These are phyloP conservation scores for Gautieria morchelliformis DNA, from an alignment of 768 basidiomycete species.

Conservation along the genomic window DNA sequence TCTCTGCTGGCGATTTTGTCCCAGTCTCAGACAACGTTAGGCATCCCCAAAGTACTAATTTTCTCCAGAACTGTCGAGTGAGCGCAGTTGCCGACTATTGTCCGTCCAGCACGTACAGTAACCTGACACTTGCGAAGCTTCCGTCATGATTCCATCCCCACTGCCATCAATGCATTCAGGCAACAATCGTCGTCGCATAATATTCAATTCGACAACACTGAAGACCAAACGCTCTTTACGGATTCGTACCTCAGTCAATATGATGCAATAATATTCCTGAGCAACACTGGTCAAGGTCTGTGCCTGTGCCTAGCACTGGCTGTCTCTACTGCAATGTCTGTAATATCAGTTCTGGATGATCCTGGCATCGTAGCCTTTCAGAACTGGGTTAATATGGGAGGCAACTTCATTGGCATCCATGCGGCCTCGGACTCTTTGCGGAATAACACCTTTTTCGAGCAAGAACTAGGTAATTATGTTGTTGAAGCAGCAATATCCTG, in stretches of 20 bases:
- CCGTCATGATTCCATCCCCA: conserved; percentile 69
- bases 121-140: conserved; percentile 22
- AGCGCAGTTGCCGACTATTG: not conserved
- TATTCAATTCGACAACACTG: conserved; percentile 53
- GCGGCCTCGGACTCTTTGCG: conserved; percentile 52
- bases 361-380: conserved; percentile 52
- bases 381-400: conserved; percentile 55
- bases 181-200: conserved; percentile 35
- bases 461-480: conserved; percentile 39
- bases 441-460: conserved; percentile 46
- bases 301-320: not conserved
- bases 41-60: not conserved
- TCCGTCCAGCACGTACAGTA: not conserved
- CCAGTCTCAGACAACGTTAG: not conserved
- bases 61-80: conserved; percentile 2
- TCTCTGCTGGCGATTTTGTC: not conserved
- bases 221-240: conserved; percentile 49
- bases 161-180: conserved; percentile 49
- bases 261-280: conserved; percentile 61
- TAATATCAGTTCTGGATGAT: conserved; percentile 44
- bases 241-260: conserved; percentile 43
- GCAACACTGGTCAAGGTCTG: conserved; percentile 59
- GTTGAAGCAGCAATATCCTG: not conserved
- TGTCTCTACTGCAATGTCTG: not conserved
- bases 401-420: conserved; percentile 64